Evolutionary conservation across 2,329 filamentous ascomycete genomes (phyloP), one percentile per base, ranked within the genome.

Genomic region (Didymella segeticola): DNA sequence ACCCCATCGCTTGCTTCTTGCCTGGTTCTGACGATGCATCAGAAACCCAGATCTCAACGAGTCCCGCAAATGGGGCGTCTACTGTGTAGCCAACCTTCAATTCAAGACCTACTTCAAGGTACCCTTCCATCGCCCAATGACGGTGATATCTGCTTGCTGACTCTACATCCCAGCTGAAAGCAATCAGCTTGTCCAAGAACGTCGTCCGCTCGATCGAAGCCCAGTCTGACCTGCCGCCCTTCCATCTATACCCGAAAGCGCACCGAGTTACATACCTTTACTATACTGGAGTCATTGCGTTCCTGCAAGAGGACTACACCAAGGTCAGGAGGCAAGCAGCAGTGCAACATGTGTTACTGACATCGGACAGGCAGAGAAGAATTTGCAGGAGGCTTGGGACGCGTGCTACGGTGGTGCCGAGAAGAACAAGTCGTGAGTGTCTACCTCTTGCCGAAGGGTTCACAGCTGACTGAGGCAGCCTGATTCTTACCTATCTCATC

Each of bases 81-180:
- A 99, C 79, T 93, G 92, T 74, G 88, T 93, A 61, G 91, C 93
- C 69, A 98, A 96, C 71, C 83, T 99, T 7, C 82, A 97, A 12
- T 99, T 99, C 85, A 98, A 98, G 77, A 98, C 93, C 1, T 97
- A 98, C 75, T 99, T 99, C 80, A 96, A 91, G 77, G 82, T 82
- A 74, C 12, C 20, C 20, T 12, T 6, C 19, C 43, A 25, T 26
- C 23, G 11, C 34, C 30, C 4, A n/a, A n/a, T n/a, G n/a, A 11
- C 7, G 23, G 30, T 34, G 22, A 26, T 26, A 2, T 12, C 25
- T 29, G 14, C 27, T 5, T 23, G n/a, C 58, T 63, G 27, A 64
- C 17, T 1, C 12, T 14, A 33, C 30, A 15, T 9, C 34, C 29
- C 2, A 83, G 79, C 81, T 98, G 59, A 96, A 96, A 77, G 90